Evolutionary conservation across 805 yeast species (phyloP).

Genomic region (Wickerhamomyces bisporus): DNA sequence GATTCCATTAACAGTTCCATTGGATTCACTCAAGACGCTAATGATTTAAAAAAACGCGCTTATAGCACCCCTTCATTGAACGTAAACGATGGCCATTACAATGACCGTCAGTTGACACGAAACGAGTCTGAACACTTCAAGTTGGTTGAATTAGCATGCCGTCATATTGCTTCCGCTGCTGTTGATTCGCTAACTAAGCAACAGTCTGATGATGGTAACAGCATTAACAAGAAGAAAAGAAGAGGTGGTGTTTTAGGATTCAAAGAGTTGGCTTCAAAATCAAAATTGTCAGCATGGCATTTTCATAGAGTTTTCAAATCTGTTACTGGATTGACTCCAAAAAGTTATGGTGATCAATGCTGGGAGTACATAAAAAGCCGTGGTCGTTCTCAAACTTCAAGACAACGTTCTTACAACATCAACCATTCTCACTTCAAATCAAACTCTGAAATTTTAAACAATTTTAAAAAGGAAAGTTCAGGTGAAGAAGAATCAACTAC

Average conservation of each 20-base stretch:
- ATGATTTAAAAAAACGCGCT: conserved; percentile 21
- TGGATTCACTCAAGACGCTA: conserved; percentile 38
- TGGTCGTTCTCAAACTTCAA: conserved; percentile 15
- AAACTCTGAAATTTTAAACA: conserved; percentile 16
- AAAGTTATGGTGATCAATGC: conserved; percentile 83
- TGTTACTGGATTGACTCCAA: conserved; percentile 83
- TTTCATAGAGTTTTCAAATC: conserved; percentile 86
- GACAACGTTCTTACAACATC: conserved; percentile 9
- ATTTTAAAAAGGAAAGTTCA: conserved; percentile 3
- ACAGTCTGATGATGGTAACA: conserved; percentile 12
- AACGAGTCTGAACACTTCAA: conserved; percentile 66
- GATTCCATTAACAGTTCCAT: conserved; percentile 49
- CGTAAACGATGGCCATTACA: conserved; percentile 11
- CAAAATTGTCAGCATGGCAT: conserved; percentile 86
- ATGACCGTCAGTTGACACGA: conserved; percentile 34
- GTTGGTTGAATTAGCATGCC: conserved; percentile 71
- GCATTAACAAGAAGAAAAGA: conserved; percentile 43
- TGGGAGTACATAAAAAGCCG: conserved; percentile 48
- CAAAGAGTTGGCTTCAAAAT: conserved; percentile 81
- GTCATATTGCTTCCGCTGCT: conserved; percentile 80
- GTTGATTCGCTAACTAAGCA: conserved; percentile 36
- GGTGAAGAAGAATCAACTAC: conserved; percentile 7
- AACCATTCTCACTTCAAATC: conserved; percentile 18
- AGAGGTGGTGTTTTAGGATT: conserved; percentile 79
- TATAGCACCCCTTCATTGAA: conserved; percentile 18